Percentiles rank a stretch among this genome's conserved stretches.
Conservation (phyloP, 768 basidiomycete genomes). For the Hypholoma fasciculare region DNA sequence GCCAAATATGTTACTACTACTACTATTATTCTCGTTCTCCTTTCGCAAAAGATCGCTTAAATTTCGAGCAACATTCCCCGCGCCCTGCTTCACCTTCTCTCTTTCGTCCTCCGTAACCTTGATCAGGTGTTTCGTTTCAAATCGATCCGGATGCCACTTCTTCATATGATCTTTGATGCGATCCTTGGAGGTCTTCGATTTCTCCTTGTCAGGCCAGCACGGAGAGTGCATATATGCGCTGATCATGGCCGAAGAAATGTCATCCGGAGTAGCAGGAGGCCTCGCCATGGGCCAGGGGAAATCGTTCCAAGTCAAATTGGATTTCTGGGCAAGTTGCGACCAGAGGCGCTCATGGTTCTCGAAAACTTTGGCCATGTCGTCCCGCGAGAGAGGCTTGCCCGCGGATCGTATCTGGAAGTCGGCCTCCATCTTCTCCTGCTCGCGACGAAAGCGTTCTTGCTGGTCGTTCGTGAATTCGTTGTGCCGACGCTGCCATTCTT, state of each 20-base stretch:
- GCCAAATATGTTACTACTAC: conserved; percentile 16
- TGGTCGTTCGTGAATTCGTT: conserved; percentile 64
- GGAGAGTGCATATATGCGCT: conserved; percentile 63
- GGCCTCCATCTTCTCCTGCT: conserved; percentile 65
- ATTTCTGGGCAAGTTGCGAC: conserved; percentile 42
- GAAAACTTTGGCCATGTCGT: conserved; percentile 56
- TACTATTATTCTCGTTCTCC: conserved; percentile 33
- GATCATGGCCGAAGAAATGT: conserved; percentile 57
- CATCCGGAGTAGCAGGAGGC: conserved; percentile 55
- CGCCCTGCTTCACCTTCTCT: conserved; percentile 70
- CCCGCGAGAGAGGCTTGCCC: conserved; percentile 53
- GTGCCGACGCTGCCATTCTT: conserved; percentile 64
- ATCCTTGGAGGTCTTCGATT: conserved; percentile 58
- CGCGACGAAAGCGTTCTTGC: conserved; percentile 67
- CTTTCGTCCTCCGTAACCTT: conserved; percentile 65
- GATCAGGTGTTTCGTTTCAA: conserved; percentile 66
- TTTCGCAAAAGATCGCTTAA: conserved; percentile 70
- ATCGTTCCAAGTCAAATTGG: conserved; percentile 57
- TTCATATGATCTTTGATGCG: conserved; percentile 74
- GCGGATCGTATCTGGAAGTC: conserved; percentile 51
- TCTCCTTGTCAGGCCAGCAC: conserved; percentile 52
- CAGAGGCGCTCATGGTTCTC: conserved; percentile 66
- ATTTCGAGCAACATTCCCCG: conserved; percentile 67
- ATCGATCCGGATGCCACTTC: conserved; percentile 83
- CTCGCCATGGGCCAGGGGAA: conserved; percentile 78